phyloP scores from a whole-genome alignment of 345 rosid species.

The Eucalyptus tenuipes region DNA sequence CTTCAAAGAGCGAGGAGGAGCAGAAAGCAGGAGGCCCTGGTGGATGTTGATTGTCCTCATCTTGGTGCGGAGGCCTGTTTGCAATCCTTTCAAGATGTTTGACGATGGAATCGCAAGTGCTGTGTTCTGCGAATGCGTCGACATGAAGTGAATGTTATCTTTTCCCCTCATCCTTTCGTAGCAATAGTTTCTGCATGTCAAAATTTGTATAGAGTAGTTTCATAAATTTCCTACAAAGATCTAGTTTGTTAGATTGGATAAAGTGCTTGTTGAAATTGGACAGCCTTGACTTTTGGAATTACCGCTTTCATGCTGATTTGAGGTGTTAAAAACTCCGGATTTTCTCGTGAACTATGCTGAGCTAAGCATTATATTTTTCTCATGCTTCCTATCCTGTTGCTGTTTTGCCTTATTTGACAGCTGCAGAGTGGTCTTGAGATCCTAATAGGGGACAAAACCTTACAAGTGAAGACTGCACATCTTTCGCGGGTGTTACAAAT shows the following conservation, averaged over 20 bases:
- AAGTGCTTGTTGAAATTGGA: background rate
- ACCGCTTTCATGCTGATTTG: background rate
- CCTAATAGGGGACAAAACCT: background rate
- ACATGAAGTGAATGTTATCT: background rate
- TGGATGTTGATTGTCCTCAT: background rate
- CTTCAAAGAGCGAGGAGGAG: background rate
- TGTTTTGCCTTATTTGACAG: background rate
- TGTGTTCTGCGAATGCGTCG: background rate
- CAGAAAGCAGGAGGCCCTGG: background rate
- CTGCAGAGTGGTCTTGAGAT: background rate
- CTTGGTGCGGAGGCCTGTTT: background rate
- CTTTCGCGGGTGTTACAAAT: background rate
- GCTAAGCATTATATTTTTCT: background rate
- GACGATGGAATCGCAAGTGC: background rate
- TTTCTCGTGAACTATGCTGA: background rate
- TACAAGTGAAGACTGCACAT: background rate
- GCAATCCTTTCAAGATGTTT: background rate
- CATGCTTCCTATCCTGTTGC: background rate
- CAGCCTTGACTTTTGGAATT: background rate
- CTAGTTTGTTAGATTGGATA: background rate
- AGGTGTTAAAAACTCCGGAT: background rate
- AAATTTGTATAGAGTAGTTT: background rate
- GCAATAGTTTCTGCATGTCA: background rate
- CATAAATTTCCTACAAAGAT: background rate
- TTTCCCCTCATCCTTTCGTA: background rate